A percentile compares a stretch with the other conserved stretches of the same genome.
phyloP scores from a whole-genome alignment of 257 asterid genomes.

The Lithospermum erythrorhizon region DNA sequence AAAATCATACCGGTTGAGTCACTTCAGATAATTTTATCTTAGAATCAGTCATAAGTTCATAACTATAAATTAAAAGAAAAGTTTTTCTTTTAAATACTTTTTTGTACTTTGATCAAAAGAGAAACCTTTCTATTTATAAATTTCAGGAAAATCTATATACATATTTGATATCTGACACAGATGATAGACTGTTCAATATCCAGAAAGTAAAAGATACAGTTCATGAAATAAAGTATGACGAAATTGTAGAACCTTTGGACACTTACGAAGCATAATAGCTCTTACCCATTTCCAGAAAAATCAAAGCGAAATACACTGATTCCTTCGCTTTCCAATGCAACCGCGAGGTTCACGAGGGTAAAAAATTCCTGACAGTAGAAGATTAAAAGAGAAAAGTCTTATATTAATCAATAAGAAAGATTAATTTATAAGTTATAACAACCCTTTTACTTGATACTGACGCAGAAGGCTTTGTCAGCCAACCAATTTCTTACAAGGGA shows the following conservation, averaged over 20 bases:
- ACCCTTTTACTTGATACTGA: too few species aligned
- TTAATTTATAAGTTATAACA: too few species aligned
- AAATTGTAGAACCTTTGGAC: conserved; percentile 1
- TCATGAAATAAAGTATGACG: neutral
- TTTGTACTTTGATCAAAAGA: too few species aligned
- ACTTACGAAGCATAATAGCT: neutral
- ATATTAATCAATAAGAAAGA: too few species aligned
- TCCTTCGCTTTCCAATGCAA: conserved; percentile 59
- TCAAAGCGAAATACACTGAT: conserved; percentile 58
- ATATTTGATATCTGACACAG: neutral
- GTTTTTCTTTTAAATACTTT: too few species aligned
- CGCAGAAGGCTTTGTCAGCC: neutral
- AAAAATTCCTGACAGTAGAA: conserved; percentile 19
- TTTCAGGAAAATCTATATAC: too few species aligned
- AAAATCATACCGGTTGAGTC: neutral
- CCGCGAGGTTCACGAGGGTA: conserved; percentile 33
- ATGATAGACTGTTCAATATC: too few species aligned
- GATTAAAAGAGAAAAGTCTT: too few species aligned
- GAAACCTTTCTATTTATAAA: too few species aligned
- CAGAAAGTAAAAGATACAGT: neutral
- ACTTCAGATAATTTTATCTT: neutral
- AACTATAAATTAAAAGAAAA: too few species aligned
- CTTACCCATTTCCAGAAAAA: conserved; percentile 87
- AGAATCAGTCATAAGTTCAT: too few species aligned
- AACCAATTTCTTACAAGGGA: neutral